Conservation (phyloP, 2,329 filamentous ascomycete genomes). For the Amauroascus verrucosus region DNA sequence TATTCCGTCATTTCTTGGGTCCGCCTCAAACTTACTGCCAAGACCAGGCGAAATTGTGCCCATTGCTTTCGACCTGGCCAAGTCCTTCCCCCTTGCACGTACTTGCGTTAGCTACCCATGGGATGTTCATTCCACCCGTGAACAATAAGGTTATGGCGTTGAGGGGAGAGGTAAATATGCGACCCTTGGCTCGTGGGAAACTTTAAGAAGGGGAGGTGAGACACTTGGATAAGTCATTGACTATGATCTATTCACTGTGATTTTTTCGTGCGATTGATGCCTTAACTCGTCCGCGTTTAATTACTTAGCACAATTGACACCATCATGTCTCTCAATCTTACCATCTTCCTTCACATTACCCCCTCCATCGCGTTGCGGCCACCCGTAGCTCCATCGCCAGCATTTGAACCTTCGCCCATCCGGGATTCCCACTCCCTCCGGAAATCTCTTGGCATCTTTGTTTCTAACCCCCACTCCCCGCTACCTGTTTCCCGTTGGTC, state of each 20-base stretch:
- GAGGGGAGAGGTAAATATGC: not conserved
- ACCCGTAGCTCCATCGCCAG: not conserved
- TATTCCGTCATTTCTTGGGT: conserved; percentile 7
- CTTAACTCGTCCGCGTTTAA: no score
- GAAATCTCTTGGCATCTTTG: conserved; percentile 11
- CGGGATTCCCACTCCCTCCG: not conserved
- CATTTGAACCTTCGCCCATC: not conserved
- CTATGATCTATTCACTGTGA: no score
- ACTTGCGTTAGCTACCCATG: not conserved
- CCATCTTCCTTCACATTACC: not conserved
- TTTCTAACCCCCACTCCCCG: not conserved
- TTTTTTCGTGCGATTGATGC: no score
- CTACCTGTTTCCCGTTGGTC: conserved; percentile 7
- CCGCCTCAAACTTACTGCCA: not conserved
- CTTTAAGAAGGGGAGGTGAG: not conserved
- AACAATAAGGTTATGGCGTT: not conserved
- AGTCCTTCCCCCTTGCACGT: not conserved
- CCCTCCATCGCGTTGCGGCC: not conserved
- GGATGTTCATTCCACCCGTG: not conserved
- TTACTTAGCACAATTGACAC: no score
- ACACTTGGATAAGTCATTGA: not conserved
- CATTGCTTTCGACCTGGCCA: not conserved
- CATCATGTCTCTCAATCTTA: not conserved
- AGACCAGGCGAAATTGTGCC: not conserved
- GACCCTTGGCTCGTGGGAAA: conserved; percentile 2